Evolutionary conservation across 345 rosid genomes (phyloP), one percentile per base, ranked within the genome.

Genomic region (Zanthoxylum bungeanum): DNA sequence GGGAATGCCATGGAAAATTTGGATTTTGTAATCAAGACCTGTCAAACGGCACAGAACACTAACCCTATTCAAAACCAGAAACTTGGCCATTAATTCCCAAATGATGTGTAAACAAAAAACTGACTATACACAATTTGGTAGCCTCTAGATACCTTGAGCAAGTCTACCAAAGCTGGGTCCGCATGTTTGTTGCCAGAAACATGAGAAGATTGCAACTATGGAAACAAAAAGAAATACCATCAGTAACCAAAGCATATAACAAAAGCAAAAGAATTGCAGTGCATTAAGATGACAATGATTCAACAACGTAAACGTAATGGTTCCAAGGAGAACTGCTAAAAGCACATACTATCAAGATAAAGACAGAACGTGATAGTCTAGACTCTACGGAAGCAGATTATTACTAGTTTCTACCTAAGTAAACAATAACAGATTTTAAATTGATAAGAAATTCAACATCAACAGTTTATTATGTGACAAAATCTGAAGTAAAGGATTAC

Each of bases 1-100:
- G 98, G 99, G 77, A 92, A 95, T 34, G 94, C 99, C 96, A 92
- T 59, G 61, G 99, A 95, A 77, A 89, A 89, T 73, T 89, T 95
- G 76, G 98, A 88, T 44, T 71, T 76, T 16, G 78, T 76, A 79
- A 75, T 88, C 10, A 89, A 87, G 60, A 36, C 87, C 98, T 95
- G 89, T 71, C 34, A 61, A 74, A 69, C n/a, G 71, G 66, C 28
- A 84, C 25, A 31, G 42, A 49, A 71, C 9, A 34, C 53, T 27
- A 56, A 61, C 34, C 31, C 27, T 19, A 73, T 5, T 2, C n/a
- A 61, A 72, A 61, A 51, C 16, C 39, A 80, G 4, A 49, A 70
- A 63, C 42, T 46, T 46, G 66, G 11, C 47, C 53, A 56, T 14
- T 33, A n/a, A 49, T 34, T 5, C 64, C 46, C 30, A 33, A 68